Percentiles rank a stretch among this genome's conserved stretches.
phyloP scores from a whole-genome alignment of 1,139 yeast species.

The Yamadazyma taylorii region DNA sequence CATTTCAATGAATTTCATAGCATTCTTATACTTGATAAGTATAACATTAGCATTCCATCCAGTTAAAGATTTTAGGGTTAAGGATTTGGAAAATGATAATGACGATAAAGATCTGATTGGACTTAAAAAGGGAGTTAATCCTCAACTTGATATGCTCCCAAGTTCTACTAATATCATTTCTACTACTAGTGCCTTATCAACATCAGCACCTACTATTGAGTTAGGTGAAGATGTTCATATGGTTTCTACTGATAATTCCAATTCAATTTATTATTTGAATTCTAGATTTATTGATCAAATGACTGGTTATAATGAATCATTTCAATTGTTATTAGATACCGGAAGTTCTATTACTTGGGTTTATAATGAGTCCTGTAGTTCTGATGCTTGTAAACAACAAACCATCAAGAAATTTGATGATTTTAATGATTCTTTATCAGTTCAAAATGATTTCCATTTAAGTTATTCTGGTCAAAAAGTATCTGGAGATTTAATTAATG shows the following conservation, averaged over 20 bases:
- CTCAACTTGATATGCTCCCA: conserved; percentile 7
- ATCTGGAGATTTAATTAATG: conserved; percentile 42
- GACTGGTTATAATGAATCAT: conserved; percentile 36
- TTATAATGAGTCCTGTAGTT: conserved; percentile 52
- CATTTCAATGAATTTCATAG: not conserved
- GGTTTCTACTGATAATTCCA: conserved; percentile 26
- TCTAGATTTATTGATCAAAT: conserved; percentile 17
- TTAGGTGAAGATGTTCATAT: conserved; percentile 22
- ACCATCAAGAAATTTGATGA: conserved; percentile 22
- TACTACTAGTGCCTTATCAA: conserved; percentile 14
- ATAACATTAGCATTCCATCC: conserved; percentile 17
- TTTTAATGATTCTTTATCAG: conserved; percentile 16
- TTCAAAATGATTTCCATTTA: conserved; percentile 37
- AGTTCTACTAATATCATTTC: conserved; percentile 11
- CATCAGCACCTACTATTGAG: conserved; percentile 22
- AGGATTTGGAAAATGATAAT: conserved; percentile 10
- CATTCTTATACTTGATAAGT: conserved; percentile 1
- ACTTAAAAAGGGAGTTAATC: not conserved
- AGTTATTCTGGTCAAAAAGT: conserved; percentile 59
- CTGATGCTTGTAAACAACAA: conserved; percentile 39
- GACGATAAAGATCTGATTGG: not conserved
- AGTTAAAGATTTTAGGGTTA: conserved; percentile 21
- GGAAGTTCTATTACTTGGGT: conserved; percentile 70
- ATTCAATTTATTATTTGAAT: conserved; percentile 28
- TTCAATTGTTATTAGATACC: conserved; percentile 60